phyloP scores from a whole-genome alignment of 306 rosid genomes.

The Delonix regia region DNA sequence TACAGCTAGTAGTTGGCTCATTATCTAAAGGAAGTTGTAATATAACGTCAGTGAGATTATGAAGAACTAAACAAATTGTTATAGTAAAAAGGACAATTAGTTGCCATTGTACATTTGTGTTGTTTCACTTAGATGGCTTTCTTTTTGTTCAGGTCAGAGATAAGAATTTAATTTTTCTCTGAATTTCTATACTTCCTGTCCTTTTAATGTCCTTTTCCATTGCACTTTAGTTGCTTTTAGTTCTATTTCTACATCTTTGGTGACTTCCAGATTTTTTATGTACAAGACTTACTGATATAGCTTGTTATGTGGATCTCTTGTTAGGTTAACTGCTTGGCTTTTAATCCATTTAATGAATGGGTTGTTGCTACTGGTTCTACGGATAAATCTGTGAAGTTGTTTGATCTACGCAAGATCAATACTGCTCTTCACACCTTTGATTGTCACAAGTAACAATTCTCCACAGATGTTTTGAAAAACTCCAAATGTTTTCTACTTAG shows the following conservation, averaged over 20 bases:
- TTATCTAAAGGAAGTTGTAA: background rate
- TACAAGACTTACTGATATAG: background rate
- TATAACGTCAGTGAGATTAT: background rate
- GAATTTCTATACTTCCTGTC: background rate
- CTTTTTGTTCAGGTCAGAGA: background rate
- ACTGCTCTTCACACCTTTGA: conserved; percentile 86
- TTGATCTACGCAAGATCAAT: conserved; percentile 87
- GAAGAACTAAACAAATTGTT: background rate
- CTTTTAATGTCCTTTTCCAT: conserved; percentile 11
- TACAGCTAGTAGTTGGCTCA: background rate
- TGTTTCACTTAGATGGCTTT: conserved; percentile 8
- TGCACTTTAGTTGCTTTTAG: conserved; percentile 26
- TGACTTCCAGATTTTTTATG: background rate
- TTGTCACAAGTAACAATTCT: conserved; percentile 78
- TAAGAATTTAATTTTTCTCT: background rate
- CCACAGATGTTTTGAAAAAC: background rate
- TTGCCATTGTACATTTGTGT: background rate
- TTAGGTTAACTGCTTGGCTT: conserved; percentile 96
- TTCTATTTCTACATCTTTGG: background rate
- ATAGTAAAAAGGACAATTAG: background rate
- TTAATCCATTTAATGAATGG: conserved; percentile 98
- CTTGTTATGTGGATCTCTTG: conserved; percentile 15
- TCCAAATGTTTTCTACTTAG: background rate
- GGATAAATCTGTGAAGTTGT: conserved; percentile 92
- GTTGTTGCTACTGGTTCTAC: conserved; percentile 99